Conservation (phyloP, 345 rosid species). For the Gossypium herbaceum region DNA sequence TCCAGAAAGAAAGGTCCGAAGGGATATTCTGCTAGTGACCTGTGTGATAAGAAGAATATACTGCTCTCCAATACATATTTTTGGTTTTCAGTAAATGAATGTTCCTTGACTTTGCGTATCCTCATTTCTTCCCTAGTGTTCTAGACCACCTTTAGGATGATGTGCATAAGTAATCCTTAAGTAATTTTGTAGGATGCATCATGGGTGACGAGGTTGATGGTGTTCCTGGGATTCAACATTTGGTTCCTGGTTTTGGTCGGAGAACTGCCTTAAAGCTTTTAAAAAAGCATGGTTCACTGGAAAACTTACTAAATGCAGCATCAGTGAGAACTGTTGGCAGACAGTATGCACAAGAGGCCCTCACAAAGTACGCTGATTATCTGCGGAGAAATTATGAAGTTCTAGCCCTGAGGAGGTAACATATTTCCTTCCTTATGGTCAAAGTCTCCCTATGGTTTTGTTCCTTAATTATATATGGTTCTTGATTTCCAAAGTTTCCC, state of each 20-base stretch:
- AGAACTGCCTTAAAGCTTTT: conserved; percentile 81
- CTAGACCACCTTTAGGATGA: not conserved
- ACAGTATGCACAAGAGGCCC: conserved; percentile 81
- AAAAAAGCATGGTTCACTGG: conserved; percentile 79
- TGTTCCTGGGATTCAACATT: conserved; percentile 76
- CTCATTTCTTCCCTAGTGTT: not conserved
- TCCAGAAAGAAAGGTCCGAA: not conserved
- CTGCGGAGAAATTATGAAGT: conserved; percentile 83
- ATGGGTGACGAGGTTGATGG: conserved; percentile 93
- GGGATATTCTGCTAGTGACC: not conserved
- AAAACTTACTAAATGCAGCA: conserved; percentile 75
- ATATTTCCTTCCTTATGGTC: conserved; percentile 9
- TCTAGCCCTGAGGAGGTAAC: conserved; percentile 73
- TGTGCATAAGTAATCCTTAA: conserved; percentile 2
- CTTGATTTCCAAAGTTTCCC: conserved; percentile 3
- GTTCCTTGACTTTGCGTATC: not conserved
- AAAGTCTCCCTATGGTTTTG: not conserved
- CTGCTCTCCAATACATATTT: not conserved
- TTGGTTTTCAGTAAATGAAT: not conserved
- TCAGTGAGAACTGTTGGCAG: conserved; percentile 83
- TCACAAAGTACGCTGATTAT: conserved; percentile 72
- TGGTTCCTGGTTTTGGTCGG: conserved; percentile 84
- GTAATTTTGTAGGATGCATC: conserved; percentile 55
- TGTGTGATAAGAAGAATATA: not conserved
- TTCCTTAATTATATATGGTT: conserved; percentile 7